Base-by-base conservation (phyloP, 2,329 filamentous ascomycete species). In the Fusarium dimerum region DNA sequence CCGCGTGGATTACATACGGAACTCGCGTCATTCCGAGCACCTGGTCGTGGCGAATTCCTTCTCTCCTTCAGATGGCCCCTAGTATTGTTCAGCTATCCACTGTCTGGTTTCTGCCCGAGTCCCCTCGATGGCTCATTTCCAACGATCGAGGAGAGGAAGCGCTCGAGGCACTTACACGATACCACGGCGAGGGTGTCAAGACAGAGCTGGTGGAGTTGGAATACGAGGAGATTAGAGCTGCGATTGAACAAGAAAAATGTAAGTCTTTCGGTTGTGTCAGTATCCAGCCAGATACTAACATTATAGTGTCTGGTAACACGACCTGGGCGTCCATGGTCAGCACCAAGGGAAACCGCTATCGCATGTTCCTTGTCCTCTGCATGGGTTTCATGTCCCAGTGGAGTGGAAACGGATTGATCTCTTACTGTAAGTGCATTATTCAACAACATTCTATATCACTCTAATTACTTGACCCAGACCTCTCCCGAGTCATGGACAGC, bases 41-140 rank as follows among this genome's bases (percentile, higher is more conserved):
- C 0, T 72, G 71, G 71, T 66, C 69, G 9, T 73, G 71, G 71
- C 62, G 69, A 20, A 65, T 72, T 4, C 68, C 70, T 0, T 69
- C 65, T 0, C 52, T 69, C 1, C 52, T 68, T 0, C 67, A 69
- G 38, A 61, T 64, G 43, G 50, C 41, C 0, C 55, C 53, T 1
- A 59, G 53, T 2, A 0, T 63, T 0, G 44, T 62, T 1, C 60
- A 63, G 12, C 2, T 59, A 0, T 52, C 45, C 0, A 53, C 49
- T 1, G 47, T 78, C 5, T 82, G 76, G 50, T 76, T 84, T 57
- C 71, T 86, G 1, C 84, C 85, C 0, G 84, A 87, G 61, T 84
- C 80, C 3, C 85, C 85, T 2, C 71, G 84, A 51, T 87, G 83
- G 83, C 72, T 86, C 18, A 81, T 84, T 50, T 54, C 57, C 2